Base-by-base conservation (phyloP, 148 eudicot species). In the Rhododendron williamsianum region DNA sequence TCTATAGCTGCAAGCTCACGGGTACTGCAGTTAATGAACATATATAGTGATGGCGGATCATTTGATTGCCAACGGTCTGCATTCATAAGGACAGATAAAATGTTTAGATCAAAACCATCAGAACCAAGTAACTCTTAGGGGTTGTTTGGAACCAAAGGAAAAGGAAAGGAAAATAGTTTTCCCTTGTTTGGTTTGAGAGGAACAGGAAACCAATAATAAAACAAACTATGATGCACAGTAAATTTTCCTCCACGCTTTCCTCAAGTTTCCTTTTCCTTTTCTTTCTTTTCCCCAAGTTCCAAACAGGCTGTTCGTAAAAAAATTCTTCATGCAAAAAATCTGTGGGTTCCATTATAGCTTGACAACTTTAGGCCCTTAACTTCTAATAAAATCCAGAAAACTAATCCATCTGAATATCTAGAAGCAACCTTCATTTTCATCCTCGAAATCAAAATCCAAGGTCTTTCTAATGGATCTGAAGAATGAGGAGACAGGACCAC, bases 401-500 rank as follows among this genome's bases (percentile, higher is more conserved):
- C 18, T 63, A 18, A 9, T 7, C 41, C 19, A 48, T 83, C 82
- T 77, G 43, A 77, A 51, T n/a, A 35, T 81, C 36, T 73, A 84
- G 11, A 71, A 86, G 86, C 82, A 78, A 95, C 99, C 99, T 95
- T 97, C 98, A 89, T 97, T 94, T 54, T 95, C 98, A 87, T 97
- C 98, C 13, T 90, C 98, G 91, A 93, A 97, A 91, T 97, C 99
- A 89, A 97, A 97, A 90, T 97, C 99, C 92, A 97, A 83, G n/a
- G 99, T 95, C 87, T 90, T 88, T 86, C 94, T 91, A 84, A 97
- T 86, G 81, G 99, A 97, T 91, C 91, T 92, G 90, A 97, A 93
- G 89, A 97, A 97, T 35, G 89, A 85, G 48, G 90, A 56, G 83
- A 97, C 95, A 60, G 95, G 88, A 81, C 86, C 91, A 82, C 86